Conservation (phyloP, 2,329 filamentous ascomycete species). For the Ophiostoma montium region DNA sequence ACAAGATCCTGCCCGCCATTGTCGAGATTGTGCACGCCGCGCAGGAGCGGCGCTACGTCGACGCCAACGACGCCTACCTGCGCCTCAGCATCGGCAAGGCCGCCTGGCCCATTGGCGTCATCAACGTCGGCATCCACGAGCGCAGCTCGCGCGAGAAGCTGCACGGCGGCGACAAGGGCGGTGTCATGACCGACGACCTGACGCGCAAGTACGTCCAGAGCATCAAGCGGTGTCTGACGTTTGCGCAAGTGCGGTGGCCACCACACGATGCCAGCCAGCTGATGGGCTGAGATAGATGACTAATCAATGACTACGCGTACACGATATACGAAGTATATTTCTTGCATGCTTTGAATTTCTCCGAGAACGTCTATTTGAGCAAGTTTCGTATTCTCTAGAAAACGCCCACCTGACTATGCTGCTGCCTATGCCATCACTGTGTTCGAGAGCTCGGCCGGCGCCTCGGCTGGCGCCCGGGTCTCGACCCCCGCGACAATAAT, state of each 20-base stretch:
- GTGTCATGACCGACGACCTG: slow-evolving; percentile 93
- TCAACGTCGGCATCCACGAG: slow-evolving; percentile 99
- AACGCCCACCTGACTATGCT: too few species aligned
- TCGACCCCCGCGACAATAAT: slow-evolving; percentile 64
- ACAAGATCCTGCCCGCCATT: slow-evolving; percentile 65
- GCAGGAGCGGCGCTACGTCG: slow-evolving; percentile 82
- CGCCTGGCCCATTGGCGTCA: slow-evolving; percentile 97
- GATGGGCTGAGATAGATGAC: slow-evolving; percentile 53
- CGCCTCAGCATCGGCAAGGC: slow-evolving; percentile 89
- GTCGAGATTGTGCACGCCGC: slow-evolving; percentile 86
- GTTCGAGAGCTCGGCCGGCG: background rate
- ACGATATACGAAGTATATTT: too few species aligned
- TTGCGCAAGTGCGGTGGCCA: slow-evolving; percentile 93
- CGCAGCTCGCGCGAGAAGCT: slow-evolving; percentile 89
- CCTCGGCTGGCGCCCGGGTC: background rate
- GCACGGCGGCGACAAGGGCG: slow-evolving; percentile 73
- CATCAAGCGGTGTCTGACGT: slow-evolving; percentile 92
- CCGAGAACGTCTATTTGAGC: too few species aligned
- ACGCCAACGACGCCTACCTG: slow-evolving; percentile 92
- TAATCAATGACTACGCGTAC: too few species aligned
- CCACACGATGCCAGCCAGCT: slow-evolving; percentile 83
- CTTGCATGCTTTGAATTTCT: too few species aligned
- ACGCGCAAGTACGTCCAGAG: slow-evolving; percentile 95
- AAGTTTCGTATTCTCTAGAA: too few species aligned
- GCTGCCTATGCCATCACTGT: background rate